Base-by-base conservation (phyloP, 441 rosid genomes). In the Pelargonium myrrhifolium region DNA sequence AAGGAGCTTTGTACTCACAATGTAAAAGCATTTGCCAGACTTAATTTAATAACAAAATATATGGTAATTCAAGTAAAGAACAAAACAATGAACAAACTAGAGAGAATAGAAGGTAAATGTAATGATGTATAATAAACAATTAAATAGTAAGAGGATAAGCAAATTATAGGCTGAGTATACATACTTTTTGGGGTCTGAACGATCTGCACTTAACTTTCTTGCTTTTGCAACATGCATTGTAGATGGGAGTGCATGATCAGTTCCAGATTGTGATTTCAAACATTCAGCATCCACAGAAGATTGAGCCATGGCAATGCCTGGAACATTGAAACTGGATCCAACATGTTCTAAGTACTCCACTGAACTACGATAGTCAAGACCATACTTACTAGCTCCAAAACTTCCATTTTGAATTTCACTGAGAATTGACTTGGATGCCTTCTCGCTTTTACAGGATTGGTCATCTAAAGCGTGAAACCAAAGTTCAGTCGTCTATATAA, bases 261-360 rank as follows among this genome's bases (percentile, higher is more conserved):
- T 72, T 53, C 77, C 84, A 49, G 72, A 69, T 22, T 70, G 40
- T 51, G 80, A 71, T 73, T 81, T 83, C 14, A 68, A 69, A 65
- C 75, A 72, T 35, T 77, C 84, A 62, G 66, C 78, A 35, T 80
- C 84, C 62, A 79, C 43, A 51, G 87, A 71, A 79, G 85, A 83
- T 62, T 84, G 90, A 75, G 86, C 79, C 84, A 75, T 79, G 58
- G 86, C 83, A 79, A 83, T 81, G 69, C 83, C 88, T 26, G 76
- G 79, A 66, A 73, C 76, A 65, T 72, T 77, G 72, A 71, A 83
- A 75, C 87, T 83, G 77, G 87, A 83, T 53, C 82, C 85, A 58
- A 83, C 84, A 64, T 60, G 78, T 43, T 84, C 87, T 42, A 82
- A 74, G 65, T 78, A 67, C 75, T 88, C 90, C 3, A 83, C 63